Base-by-base conservation (phyloP, 345 rosid species). In the sweet orange (Citrus sinensis) region DNA sequence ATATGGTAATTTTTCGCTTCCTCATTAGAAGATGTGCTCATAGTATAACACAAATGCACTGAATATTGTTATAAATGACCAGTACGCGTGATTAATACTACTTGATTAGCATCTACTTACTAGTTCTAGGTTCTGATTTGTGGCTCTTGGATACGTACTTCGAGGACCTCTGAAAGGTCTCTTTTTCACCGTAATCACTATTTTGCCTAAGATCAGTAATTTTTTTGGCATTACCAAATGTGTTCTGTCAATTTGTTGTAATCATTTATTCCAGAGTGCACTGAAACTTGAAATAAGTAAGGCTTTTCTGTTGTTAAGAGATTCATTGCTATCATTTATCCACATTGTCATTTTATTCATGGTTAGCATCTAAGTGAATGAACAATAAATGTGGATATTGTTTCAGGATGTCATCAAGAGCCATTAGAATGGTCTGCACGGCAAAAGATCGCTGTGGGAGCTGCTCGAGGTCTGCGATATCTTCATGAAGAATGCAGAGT, bases 401-500 rank as follows among this genome's bases (percentile, higher is more conserved):
- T 76, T 87, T 60, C 87, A 97, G 99, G 98, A 51, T 89, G 81
- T 27, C 89, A 91, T 68, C 88, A 46, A 63, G 92, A 86, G 64
- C 85, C 91, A 58, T 81, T 97, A 72, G 94, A 94, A 76, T 97
- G 99, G 99, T 80, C 95, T 35, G 92, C 99, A 51, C 85, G 99
- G 63, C 97, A 94, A 83, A 97, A 92, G 85, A 91, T 97, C 80
- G 99, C 98, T 24, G 93, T 93, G 27, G 99, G 99, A 77, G 98
- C 98, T 74, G 99, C 99, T 80, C 87, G 98, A 82, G 99, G 99
- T 49, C 90, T 97, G 76, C 90, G 98, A 70, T 97, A 97, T 88
- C 98, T 97, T 80, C 99, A 97, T 64, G 99, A 97, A 90, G 99
- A 97, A 78, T 97, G 99, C 89, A 91, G 99, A 90, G 99, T 94